Percentiles rank a stretch among this genome's conserved stretches.
Conservation (phyloP, 495 filamentous ascomycete genomes). For the Annulohypoxylon nitens region DNA sequence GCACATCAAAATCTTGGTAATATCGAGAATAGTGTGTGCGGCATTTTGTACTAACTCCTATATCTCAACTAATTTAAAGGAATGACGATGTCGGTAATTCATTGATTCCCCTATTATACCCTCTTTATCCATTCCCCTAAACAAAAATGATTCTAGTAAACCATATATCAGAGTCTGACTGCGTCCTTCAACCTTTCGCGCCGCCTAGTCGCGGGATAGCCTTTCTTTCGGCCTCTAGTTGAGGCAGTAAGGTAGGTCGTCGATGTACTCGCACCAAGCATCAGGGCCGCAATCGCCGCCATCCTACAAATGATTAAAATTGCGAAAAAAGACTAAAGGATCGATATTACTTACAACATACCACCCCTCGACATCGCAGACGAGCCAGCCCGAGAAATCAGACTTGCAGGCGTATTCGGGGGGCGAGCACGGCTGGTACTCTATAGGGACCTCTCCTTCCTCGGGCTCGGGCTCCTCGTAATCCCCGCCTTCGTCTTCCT, state of each 20-base stretch:
- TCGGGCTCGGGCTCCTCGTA: not conserved
- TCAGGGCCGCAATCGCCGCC: constrained; percentile 37
- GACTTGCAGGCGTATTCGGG: constrained; percentile 45
- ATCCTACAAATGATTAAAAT: constrained; percentile 38
- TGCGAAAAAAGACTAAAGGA: too few species aligned
- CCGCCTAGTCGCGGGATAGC: not conserved
- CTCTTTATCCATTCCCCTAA: not conserved
- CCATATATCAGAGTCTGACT: not conserved
- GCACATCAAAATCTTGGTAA: not conserved
- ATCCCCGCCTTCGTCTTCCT: not conserved
- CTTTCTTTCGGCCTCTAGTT: not conserved
- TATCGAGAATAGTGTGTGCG: not conserved
- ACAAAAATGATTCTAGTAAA: not conserved
- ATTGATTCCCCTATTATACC: constrained; percentile 9
- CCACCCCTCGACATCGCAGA: constrained; percentile 57
- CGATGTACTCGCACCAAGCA: constrained; percentile 42
- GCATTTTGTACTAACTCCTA: not conserved
- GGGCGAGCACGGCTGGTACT: constrained; percentile 30
- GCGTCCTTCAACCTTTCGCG: not conserved
- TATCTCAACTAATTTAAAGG: constrained; percentile 5
- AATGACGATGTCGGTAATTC: constrained; percentile 13
- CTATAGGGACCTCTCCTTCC: not conserved
- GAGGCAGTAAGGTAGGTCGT: constrained; percentile 49
- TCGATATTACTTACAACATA: constrained; percentile 49
- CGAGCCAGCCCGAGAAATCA: constrained; percentile 47